A percentile compares a stretch with the other conserved stretches of the same genome.
Conservation (phyloP, 2,329 filamentous ascomycete species). For the Amauroascus niger region DNA sequence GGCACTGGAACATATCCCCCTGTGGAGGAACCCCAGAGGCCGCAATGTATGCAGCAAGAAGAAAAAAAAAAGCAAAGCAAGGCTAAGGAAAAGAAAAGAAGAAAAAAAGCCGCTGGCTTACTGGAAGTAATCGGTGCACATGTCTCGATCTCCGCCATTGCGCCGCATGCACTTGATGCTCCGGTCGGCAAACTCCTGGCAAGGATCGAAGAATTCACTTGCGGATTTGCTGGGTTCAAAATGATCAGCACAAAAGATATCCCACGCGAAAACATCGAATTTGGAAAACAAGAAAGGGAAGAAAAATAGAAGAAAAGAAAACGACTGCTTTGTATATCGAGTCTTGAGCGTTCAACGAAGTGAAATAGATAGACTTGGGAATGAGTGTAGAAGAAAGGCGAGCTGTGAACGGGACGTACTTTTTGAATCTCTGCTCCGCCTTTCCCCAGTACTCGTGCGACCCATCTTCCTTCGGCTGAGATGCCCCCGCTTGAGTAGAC, state of each 20-base stretch:
- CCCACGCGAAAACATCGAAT: background rate
- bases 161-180: slow-evolving; percentile 83
- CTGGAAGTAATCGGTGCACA: slow-evolving; percentile 96
- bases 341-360: too few relatives aligned
- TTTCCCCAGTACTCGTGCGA: slow-evolving; percentile 50
- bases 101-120: slow-evolving; percentile 40
- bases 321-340: too few relatives aligned
- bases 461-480: slow-evolving; percentile 20
- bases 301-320: background rate
- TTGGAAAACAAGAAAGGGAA: too few relatives aligned
- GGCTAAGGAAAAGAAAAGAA: too few relatives aligned
- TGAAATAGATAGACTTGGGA: too few relatives aligned
- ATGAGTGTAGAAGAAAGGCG: too few relatives aligned
- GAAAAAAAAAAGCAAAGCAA: background rate
- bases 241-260: slow-evolving; percentile 1
- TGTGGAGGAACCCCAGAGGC: too few relatives aligned
- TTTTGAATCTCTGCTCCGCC: slow-evolving; percentile 52
- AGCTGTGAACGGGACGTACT: slow-evolving; percentile 38
- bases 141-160: slow-evolving; percentile 74
- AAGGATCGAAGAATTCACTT: slow-evolving; percentile 90
- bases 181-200: slow-evolving; percentile 77
- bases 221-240: slow-evolving; percentile 62
- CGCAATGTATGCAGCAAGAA: too few relatives aligned
- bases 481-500: slow-evolving; percentile 3
- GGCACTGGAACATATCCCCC: too few relatives aligned